Evolutionary conservation across 129 eudicot species (phyloP).

Genomic region (Lactuca sativa): DNA sequence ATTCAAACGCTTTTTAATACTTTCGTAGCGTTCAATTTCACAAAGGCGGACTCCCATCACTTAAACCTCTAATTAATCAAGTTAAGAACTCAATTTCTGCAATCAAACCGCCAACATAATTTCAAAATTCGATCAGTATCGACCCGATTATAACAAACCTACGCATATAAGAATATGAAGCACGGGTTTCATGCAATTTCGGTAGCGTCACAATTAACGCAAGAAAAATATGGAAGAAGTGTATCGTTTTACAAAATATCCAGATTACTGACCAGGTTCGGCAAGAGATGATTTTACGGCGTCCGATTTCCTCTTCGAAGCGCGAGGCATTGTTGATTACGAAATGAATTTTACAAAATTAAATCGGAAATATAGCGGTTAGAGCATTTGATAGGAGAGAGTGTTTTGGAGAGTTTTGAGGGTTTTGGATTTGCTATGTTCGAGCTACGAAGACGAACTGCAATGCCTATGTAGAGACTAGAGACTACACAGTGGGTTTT

Average conservation of each 20-base stretch:
- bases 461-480: slow-evolving; percentile 3
- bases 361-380: slow-evolving; percentile 11
- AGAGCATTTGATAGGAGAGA: neutral
- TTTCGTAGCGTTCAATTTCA: neutral
- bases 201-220: neutral
- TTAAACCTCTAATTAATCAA: slow-evolving; percentile 8
- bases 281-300: slow-evolving; percentile 37
- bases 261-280: slow-evolving; percentile 33
- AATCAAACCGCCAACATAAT: slow-evolving; percentile 23
- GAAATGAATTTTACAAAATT: neutral
- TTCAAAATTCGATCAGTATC: slow-evolving; percentile 22
- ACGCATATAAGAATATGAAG: neutral
- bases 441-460: slow-evolving; percentile 11
- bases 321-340: slow-evolving; percentile 51
- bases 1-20: neutral
- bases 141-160: slow-evolving; percentile 2
- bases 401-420: slow-evolving; percentile 32
- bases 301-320: slow-evolving; percentile 58
- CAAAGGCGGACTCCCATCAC: neutral
- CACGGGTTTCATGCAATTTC: slow-evolving; percentile 4
- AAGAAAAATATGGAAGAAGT: neutral
- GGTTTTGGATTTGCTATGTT: slow-evolving; percentile 10
- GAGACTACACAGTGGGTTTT: slow-evolving; percentile 5
- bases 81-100: slow-evolving; percentile 12
- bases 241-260: neutral